Evolutionary conservation across 345 rosid species (phyloP), one percentile per base, ranked within the genome.

Genomic region (Lumnitzera littorea): DNA sequence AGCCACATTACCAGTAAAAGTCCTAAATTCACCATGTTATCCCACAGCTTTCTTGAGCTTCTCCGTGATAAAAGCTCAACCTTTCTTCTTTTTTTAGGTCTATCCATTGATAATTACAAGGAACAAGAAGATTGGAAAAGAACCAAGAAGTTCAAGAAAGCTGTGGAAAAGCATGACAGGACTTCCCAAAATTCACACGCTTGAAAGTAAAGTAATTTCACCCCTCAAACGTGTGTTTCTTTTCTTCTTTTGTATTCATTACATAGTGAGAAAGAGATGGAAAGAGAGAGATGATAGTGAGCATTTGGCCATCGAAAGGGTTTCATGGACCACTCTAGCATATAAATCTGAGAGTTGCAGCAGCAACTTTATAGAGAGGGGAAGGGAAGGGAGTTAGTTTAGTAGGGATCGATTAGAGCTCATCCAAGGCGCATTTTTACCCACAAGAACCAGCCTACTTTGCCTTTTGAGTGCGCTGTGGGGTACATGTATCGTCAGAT

Each of bases 41-140:
- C 88, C 91, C 91, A 83, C 88, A 75, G 86, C 91, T 86, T 86
- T 86, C 91, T 86, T 86, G 91, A 83, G 79, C 91, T 83, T 67
- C 65, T 60, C n/a, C 14, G 63, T 62, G 76, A 56, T 53, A 58
- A 31, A 11, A 12, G 12, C 50, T 29, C 52, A 13, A 41, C 13
- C 48, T 66, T 31, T 24, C 5, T 17, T 15, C 48, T 66, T 31
- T 24, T 11, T 17, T 1, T 4, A 53, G 23, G 43, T 36, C 43
- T 36, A 4, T 36, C 43, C 43, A 0, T 36, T 4, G 9, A 36
- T 36, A 5, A 9, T 9, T 36, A 36, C 9, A 36, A 4, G 20
- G n/a, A 0, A 10, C 3, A 36, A 46, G 10, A 11, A 9, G 3
- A 46, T 15, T 15, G n/a, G 48, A 20, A 46, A 46, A 43, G 11